Percentiles rank a stretch among this genome's conserved stretches.
These are phyloP conservation scores for Plantago coronopus DNA, from an alignment of 305 asterid species.

Conservation along the genomic window DNA sequence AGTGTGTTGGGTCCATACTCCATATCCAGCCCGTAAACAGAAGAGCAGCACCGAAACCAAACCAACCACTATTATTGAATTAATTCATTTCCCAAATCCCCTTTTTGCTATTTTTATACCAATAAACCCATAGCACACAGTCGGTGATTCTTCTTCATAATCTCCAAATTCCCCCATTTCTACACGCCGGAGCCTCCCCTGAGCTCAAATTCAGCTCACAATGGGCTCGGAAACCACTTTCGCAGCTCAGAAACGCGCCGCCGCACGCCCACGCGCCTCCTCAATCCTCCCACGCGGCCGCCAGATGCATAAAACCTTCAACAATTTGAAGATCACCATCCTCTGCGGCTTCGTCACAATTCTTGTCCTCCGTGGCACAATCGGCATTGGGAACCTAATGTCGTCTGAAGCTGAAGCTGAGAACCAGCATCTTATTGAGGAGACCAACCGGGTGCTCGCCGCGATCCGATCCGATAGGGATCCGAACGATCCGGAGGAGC, in stretches of 20 bases:
- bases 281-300: conserved; percentile 59
- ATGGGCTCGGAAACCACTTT: conserved; percentile 55
- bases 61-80: no score
- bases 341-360: conserved; percentile 92
- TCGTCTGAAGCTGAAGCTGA: conserved; percentile 66
- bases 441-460: conserved; percentile 71
- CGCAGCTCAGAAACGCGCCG: conserved; percentile 66
- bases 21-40: no score
- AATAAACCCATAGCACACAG: no score
- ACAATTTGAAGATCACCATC: conserved; percentile 77
- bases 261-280: conserved; percentile 42
- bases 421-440: conserved; percentile 55
- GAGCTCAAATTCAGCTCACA: no score
- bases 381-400: conserved; percentile 64
- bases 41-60: no score
- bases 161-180: no score
- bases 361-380: conserved; percentile 92
- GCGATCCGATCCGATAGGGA: conserved; percentile 86
- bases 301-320: conserved; percentile 75
- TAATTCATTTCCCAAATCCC: no score
- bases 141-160: no score
- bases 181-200: no score
- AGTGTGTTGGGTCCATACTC: no score
- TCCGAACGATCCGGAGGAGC: conserved; percentile 46
- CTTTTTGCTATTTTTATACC: no score